Evolutionary conservation across 2,329 filamentous ascomycete genomes (phyloP).

Genomic region (Claviceps sp.): DNA sequence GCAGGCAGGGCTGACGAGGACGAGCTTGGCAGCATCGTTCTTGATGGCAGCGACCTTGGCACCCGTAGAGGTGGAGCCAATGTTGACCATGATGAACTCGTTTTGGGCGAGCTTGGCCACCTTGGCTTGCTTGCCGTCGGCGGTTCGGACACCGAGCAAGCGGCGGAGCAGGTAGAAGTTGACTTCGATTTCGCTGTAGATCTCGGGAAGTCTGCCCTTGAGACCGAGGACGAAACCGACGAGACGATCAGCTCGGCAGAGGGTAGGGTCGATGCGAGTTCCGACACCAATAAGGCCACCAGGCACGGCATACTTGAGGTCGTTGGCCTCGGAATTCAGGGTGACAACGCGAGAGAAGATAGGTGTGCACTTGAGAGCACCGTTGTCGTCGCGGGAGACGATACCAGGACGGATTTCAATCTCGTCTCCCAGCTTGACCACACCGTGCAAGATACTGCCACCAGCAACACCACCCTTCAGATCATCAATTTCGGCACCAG

Average conservation of each 20-base stretch:
- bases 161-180: constrained; percentile 97
- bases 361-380: constrained; percentile 88
- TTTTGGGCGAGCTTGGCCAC: constrained; percentile 97
- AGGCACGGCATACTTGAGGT: constrained; percentile 94
- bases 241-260: constrained; percentile 96
- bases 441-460: constrained; percentile 91
- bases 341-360: constrained; percentile 94
- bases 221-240: constrained; percentile 96
- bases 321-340: constrained; percentile 94
- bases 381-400: constrained; percentile 86
- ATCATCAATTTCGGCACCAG: constrained; percentile 95
- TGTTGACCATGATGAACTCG: constrained; percentile 99
- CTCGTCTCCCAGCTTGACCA: constrained; percentile 92
- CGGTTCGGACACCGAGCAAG: constrained; percentile 90
- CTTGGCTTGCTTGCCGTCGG: constrained; percentile 98
- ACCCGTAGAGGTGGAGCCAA: constrained; percentile 91
- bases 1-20: constrained; percentile 85
- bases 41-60: constrained; percentile 96
- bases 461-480: constrained; percentile 97
- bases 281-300: constrained; percentile 97
- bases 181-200: constrained; percentile 97
- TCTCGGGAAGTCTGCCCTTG: constrained; percentile 83
- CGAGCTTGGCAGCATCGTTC: constrained; percentile 92
- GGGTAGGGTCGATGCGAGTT: constrained; percentile 90
- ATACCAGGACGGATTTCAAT: constrained; percentile 99